A percentile compares a stretch with the other conserved stretches of the same genome.
These are phyloP conservation scores for Colletotrichum australisinense DNA, from an alignment of 2,329 filamentous ascomycete species.

Conservation along the genomic window DNA sequence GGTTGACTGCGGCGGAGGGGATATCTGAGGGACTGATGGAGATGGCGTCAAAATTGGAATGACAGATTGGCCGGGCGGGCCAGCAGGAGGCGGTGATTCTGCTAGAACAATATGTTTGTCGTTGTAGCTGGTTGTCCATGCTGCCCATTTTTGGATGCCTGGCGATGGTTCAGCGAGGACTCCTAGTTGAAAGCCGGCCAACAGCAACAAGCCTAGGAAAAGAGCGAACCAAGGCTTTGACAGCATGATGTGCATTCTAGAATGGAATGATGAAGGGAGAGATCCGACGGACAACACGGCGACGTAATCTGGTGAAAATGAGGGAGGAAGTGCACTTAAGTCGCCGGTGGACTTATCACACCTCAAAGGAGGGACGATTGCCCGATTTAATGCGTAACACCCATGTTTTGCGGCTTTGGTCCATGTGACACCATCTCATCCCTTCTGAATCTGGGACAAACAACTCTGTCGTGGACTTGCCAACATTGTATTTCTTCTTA, in stretches of 20 bases:
- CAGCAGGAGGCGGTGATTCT: background rate
- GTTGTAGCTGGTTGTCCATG: background rate
- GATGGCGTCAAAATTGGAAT: background rate
- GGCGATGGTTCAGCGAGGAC: background rate
- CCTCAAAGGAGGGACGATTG: background rate
- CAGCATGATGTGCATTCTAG: background rate
- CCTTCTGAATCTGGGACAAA: background rate
- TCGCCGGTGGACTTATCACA: background rate
- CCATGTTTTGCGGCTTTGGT: background rate
- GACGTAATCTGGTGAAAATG: background rate
- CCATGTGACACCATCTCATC: background rate
- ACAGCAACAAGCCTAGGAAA: background rate
- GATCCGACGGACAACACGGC: background rate
- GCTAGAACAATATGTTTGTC: background rate
- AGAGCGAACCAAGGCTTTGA: background rate
- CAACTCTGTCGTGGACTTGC: background rate
- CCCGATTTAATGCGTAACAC: background rate
- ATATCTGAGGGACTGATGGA: no score
- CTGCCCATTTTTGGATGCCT: background rate
- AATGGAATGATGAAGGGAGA: background rate
- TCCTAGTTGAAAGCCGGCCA: background rate
- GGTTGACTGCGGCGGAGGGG: background rate
- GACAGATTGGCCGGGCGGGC: background rate
- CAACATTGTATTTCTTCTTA: background rate
- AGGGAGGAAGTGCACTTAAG: background rate